Evolutionary conservation across 805 yeast genomes (phyloP), one percentile per base, ranked within the genome.

Genomic region (Candida pseudoglaebosa): DNA sequence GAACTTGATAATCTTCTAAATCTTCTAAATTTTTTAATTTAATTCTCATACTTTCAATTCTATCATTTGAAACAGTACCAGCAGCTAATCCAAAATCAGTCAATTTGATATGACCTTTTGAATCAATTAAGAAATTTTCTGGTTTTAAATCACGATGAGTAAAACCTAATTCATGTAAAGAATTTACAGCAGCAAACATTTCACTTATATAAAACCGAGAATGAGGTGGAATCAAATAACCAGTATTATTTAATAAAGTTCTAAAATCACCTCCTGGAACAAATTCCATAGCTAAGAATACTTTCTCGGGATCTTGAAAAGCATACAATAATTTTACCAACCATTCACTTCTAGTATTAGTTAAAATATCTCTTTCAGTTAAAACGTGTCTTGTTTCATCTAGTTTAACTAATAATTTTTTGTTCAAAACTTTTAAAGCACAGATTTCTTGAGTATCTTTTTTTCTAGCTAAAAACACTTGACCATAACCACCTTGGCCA

Each of bases 231-330:
- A 87, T 85, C 49, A 93, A 69, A 41, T 84, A 85, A 24, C 96
- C 96, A 4, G 98, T 91, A 59, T 90, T 91, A 61, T 89, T 90
- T 47, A 93, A 75, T 43, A 93, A 67, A 0, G 99, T 93, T 57
- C 99, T 81, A 69, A 87, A 93, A 59, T 93, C 99, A 38, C 99
- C 99, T 42, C 99, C 99, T 6, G 99, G 97, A n/a, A 93, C 99
- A 61, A 86, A 93, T 60, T 93, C 99, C 99, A 93, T 93, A 2
- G 99, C 99, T 54, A 93, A 71, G 52, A 87, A 93, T 21, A 93
- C 85, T 54, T 84, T 85, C 45, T 85, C 90, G 0, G 82, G 62
- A 62, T 93, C 98, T 61, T 93, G 99, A 67, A 93, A 93, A 2
- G 98, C 96, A 59, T 93, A 93, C 42, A 88, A 72, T 36, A 93